Conservation (phyloP, 2,329 filamentous ascomycete species). For the Colletotrichum cuscutae region DNA sequence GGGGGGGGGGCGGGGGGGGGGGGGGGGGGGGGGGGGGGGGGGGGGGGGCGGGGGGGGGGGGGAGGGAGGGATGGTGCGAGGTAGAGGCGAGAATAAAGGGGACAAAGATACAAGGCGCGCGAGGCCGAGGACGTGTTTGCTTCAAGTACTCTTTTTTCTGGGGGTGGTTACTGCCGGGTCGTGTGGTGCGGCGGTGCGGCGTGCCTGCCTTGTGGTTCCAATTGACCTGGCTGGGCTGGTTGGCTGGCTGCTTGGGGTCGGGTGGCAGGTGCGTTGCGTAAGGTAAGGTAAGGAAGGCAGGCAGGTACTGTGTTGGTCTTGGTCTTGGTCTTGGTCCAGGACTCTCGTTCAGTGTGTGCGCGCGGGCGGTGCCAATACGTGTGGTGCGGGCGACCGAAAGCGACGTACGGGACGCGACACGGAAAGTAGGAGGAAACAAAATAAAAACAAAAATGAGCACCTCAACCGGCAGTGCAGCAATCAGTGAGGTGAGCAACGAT, state of each 20-base stretch:
- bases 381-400: constrained; percentile 16
- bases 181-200: not conserved
- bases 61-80: constrained; percentile 1
- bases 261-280: not conserved
- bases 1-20: not conserved
- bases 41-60: too few species aligned
- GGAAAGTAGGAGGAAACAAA: not conserved
- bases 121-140: constrained; percentile 34
- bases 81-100: constrained; percentile 27
- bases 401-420: constrained; percentile 13
- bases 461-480: constrained; percentile 17
- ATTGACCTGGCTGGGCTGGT: too few species aligned
- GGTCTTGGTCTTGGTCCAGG: not conserved
- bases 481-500: too few species aligned
- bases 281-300: too few species aligned
- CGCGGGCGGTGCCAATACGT: not conserved
- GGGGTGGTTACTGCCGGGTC: not conserved
- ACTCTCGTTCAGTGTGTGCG: not conserved
- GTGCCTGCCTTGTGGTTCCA: not conserved
- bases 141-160: constrained; percentile 35
- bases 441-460: not conserved
- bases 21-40: constrained; percentile 1
- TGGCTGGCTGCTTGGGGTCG: not conserved
- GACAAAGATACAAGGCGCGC: constrained; percentile 36
- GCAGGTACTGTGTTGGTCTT: not conserved